Percentiles rank a stretch among this genome's conserved stretches.
Conservation (phyloP, 2,329 filamentous ascomycete genomes). For the Diaporthe eres region DNA sequence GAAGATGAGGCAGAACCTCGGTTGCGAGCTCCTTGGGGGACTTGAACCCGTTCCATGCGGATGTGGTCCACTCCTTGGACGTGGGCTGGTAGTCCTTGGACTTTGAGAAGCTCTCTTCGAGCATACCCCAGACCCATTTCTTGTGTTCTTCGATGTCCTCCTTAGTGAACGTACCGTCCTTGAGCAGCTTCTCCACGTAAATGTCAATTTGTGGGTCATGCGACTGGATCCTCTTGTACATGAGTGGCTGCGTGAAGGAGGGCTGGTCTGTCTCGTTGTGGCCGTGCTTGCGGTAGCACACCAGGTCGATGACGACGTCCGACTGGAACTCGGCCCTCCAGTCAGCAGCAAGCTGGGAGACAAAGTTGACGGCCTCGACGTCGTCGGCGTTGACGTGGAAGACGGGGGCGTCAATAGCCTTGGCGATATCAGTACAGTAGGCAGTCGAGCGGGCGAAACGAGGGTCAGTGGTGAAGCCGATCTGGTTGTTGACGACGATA, state of each 20-base stretch:
- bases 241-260: conserved; percentile 98
- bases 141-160: conserved; percentile 99
- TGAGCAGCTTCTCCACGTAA: conserved; percentile 90
- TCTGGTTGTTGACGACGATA: conserved; percentile 99
- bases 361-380: conserved; percentile 97
- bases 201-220: conserved; percentile 90
- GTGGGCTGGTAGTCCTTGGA: conserved; percentile 98
- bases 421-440: conserved; percentile 99
- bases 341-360: conserved; percentile 96
- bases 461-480: conserved; percentile 98
- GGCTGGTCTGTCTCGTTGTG: conserved; percentile 99
- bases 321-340: conserved; percentile 99
- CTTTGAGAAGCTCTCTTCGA: conserved; percentile 96
- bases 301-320: conserved; percentile 97
- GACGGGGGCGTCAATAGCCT: conserved; percentile 97
- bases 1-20: conserved; percentile 92
- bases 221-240: conserved; percentile 97
- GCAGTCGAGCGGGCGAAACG: conserved; percentile 97
- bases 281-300: conserved; percentile 98
- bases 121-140: conserved; percentile 99
- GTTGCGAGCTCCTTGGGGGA: conserved; percentile 97
- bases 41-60: conserved; percentile 99
- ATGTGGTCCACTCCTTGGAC: conserved; percentile 98
- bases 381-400: conserved; percentile 99
- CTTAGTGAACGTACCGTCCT: conserved; percentile 95